Conservation (phyloP, 2,329 filamentous ascomycete genomes). For the Trichoderma gracile region DNA sequence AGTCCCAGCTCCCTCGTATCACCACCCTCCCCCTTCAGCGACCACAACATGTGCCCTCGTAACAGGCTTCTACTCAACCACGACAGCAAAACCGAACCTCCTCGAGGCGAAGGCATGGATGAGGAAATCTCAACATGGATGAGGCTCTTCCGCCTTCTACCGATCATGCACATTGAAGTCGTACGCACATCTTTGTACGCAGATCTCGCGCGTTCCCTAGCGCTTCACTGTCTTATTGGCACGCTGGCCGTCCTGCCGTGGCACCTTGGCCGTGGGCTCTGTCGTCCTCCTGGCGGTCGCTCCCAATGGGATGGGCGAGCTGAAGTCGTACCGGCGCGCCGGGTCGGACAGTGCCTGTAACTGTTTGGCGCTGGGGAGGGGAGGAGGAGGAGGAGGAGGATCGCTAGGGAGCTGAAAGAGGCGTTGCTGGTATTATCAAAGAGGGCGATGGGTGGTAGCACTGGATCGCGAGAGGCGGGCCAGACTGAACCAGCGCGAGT, state of each 20-base stretch:
- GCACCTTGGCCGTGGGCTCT: constrained; percentile 10
- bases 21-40: neutral
- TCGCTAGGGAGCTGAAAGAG: constrained; percentile 19
- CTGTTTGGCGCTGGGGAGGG: neutral
- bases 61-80: constrained; percentile 17
- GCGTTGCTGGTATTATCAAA: neutral
- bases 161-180: constrained; percentile 27
- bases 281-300: neutral
- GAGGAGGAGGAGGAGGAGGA: no score
- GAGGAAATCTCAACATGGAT: constrained; percentile 22
- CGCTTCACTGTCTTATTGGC: constrained; percentile 19
- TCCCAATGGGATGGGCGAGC: constrained; percentile 23
- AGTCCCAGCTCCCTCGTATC: neutral
- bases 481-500: neutral
- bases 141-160: constrained; percentile 15
- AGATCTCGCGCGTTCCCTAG: constrained; percentile 27
- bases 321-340: constrained; percentile 18
- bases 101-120: constrained; percentile 23
- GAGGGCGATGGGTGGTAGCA: neutral
- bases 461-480: constrained; percentile 3
- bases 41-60: neutral
- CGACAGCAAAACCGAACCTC: constrained; percentile 3
- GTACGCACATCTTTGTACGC: constrained; percentile 24
- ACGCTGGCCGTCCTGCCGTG: constrained; percentile 22
- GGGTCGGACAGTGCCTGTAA: constrained; percentile 21